A percentile compares a stretch with the other conserved stretches of the same genome.
Evolutionary conservation across 78 protist genomes (phyloP).

Genomic region (Creolimax fragrantissima): DNA sequence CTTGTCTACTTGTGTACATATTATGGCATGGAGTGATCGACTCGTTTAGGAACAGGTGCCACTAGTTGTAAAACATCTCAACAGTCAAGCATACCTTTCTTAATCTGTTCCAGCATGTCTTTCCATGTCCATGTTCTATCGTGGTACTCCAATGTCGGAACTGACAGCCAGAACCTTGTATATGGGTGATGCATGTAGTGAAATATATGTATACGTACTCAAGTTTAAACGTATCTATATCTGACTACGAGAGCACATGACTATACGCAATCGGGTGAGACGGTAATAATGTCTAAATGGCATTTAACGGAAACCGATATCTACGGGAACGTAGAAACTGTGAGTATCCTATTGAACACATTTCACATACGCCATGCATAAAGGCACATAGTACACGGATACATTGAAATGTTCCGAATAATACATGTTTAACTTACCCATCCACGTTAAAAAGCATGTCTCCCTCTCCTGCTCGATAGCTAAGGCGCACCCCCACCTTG

Average conservation of each 20-base stretch:
- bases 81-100: not conserved
- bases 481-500: not conserved
- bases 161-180: not conserved
- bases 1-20: not conserved
- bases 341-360: too few species aligned
- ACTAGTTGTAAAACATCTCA: not conserved
- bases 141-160: not conserved
- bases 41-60: not conserved
- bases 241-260: too few species aligned
- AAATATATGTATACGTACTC: not conserved
- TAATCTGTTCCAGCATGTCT: not conserved
- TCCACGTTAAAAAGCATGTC: not conserved
- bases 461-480: not conserved
- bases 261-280: too few species aligned
- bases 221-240: not conserved
- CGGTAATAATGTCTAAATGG: too few species aligned
- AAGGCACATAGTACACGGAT: too few species aligned
- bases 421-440: too few species aligned
- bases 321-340: too few species aligned
- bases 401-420: too few species aligned
- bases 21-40: too few species aligned
- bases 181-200: not conserved
- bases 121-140: not conserved
- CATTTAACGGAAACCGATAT: too few species aligned
- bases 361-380: too few species aligned